A percentile compares a stretch with the other conserved stretches of the same genome.
These are phyloP conservation scores for Peribolospora baueri DNA, from an alignment of 768 basidiomycete genomes.

Conservation along the genomic window DNA sequence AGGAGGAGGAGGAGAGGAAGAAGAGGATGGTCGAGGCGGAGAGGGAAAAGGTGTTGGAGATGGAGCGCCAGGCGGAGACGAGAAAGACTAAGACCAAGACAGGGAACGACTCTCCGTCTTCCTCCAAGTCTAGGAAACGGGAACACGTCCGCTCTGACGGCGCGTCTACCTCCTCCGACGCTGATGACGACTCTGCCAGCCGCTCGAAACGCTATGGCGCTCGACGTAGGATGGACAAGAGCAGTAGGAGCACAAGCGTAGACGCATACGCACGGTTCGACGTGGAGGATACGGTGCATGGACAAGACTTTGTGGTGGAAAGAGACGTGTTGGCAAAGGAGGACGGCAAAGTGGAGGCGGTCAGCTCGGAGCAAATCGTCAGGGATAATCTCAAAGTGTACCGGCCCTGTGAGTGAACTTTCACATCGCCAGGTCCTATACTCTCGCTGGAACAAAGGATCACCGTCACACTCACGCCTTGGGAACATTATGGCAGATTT, in stretches of 20 bases:
- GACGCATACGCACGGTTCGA: background rate
- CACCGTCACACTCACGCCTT: background rate
- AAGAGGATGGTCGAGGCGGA: background rate
- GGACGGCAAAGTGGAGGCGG: background rate
- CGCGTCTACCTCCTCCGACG: background rate
- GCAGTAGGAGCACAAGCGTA: background rate
- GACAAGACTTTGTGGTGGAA: background rate
- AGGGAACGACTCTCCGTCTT: background rate
- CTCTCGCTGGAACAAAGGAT: too few relatives aligned
- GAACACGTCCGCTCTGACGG: background rate
- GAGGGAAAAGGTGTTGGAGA: background rate
- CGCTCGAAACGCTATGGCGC: background rate
- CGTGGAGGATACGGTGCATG: background rate
- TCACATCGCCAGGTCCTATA: too few relatives aligned
- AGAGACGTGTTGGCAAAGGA: background rate
- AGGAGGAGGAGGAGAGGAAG: background rate
- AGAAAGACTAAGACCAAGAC: background rate
- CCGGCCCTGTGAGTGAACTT: background rate
- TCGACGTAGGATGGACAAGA: background rate
- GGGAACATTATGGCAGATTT: conserved; percentile 1
- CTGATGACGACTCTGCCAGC: background rate
- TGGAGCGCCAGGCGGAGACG: background rate
- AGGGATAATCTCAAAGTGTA: background rate
- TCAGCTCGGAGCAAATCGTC: conserved; percentile 4
- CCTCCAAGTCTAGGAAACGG: too few relatives aligned